Percentiles rank a stretch among this genome's conserved stretches.
These are phyloP conservation scores for Peronospora tabacina DNA, from an alignment of 352 stramenopile species.

Conservation along the genomic window DNA sequence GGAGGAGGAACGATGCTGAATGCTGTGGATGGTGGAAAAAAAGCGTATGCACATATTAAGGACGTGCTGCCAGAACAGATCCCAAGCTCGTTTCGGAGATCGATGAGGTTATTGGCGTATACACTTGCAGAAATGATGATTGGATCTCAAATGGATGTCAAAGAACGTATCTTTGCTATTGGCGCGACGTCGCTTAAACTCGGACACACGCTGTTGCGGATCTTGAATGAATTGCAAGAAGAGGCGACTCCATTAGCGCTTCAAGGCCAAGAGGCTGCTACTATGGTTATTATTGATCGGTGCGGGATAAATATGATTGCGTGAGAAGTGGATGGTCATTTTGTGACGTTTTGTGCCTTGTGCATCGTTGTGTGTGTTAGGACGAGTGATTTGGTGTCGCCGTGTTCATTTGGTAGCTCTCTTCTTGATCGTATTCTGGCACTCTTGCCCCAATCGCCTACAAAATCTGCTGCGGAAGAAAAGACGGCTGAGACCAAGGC, in stretches of 20 bases:
- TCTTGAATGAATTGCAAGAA: conserved; percentile 52
- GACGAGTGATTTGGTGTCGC: conserved; percentile 54
- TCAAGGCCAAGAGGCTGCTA: conserved; percentile 39
- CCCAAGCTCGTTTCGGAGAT: conserved; percentile 44
- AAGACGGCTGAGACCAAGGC: conserved; percentile 8
- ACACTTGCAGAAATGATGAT: conserved; percentile 51
- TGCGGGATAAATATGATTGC: conserved; percentile 17
- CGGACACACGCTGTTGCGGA: conserved; percentile 61
- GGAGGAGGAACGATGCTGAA: conserved; percentile 3
- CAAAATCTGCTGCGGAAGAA: conserved; percentile 7
- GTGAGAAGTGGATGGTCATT: not conserved
- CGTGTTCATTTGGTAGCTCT: conserved; percentile 55
- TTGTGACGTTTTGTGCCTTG: not conserved
- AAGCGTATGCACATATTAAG: conserved; percentile 47
- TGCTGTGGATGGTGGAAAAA: conserved; percentile 5
- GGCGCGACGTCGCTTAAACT: conserved; percentile 71
- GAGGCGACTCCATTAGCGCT: conserved; percentile 30
- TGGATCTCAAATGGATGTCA: conserved; percentile 44
- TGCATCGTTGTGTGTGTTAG: conserved; percentile 20
- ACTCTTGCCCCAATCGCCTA: conserved; percentile 47
- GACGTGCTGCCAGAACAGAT: conserved; percentile 65
- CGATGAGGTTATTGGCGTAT: conserved; percentile 60
- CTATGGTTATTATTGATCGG: conserved; percentile 63
- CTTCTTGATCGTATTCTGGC: conserved; percentile 63
- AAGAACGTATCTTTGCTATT: conserved; percentile 63